Evolutionary conservation across 768 basidiomycete species (phyloP), one percentile per base, ranked within the genome.

Genomic region (Trametes villosa): DNA sequence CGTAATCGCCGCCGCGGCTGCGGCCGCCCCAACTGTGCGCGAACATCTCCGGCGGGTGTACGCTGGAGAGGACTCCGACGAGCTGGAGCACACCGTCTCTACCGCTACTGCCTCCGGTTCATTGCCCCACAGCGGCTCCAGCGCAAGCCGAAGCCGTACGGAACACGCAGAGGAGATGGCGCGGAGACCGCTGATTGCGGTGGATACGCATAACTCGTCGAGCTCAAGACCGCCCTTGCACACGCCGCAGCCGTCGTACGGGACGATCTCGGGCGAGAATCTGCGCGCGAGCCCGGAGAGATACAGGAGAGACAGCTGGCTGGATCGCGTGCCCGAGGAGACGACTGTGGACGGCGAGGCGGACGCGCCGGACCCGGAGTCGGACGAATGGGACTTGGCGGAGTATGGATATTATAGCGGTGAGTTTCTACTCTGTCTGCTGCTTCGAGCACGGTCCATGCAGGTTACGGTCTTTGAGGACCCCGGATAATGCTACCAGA

Each of bases 331-430:
- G n/a, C 72, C 70, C 29, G 71, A 72, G 62, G 72, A 73, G 53
- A 24, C 44, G n/a, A 67, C 57, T 6, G 48, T 27, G 20, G 36
- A 33, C 0, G 45, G 51, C 18, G 78, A 76, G 11, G 75, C 77
- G 55, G 69, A 71, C 31, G 72, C 66, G 40, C 27, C 72, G 27
- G 69, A 71, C 50, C 77, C 73, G 38, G 65, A 74, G 0, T 81
- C 78, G 13, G 76, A 79, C 20, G 77, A 81, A 51, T 78, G 74
- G 78, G 75, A 76, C 57, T 63, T 85, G 57, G 81, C 78, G 62
- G 75, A 79, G 64, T 75, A 78, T 49, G 85, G 83, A 3, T 68
- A 84, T 42, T 86, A 83, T 56, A 59, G 69, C 57, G 85, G 84
- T 82, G 58, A 41, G 77, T 67, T 7, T 42, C 30, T 34, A n/a